phyloP scores from a whole-genome alignment of 345 rosid species.

The Ricinus communis region DNA sequence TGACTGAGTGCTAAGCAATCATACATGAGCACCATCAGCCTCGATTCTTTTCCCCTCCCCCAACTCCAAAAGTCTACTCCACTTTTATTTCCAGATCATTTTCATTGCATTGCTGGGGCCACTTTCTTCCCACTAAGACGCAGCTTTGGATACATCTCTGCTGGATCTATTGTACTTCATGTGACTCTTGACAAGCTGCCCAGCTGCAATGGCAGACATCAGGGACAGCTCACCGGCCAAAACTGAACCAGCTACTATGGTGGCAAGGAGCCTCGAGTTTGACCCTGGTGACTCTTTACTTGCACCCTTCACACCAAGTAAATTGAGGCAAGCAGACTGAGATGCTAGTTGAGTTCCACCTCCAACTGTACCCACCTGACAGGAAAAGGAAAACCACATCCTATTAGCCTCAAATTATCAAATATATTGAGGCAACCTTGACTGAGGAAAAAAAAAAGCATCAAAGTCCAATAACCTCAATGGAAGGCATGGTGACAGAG shows the following conservation, averaged over 20 bases:
- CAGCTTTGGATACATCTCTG: conserved; percentile 49
- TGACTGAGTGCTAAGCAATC: neutral
- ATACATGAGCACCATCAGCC: conserved; percentile 9
- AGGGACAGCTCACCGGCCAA: conserved; percentile 81
- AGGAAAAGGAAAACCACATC: neutral
- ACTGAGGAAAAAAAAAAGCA: neutral
- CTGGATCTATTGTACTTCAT: conserved; percentile 91
- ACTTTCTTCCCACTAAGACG: conserved; percentile 22
- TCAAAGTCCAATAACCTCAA: conserved; percentile 48
- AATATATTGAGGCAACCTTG: neutral
- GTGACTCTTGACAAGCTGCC: conserved; percentile 84
- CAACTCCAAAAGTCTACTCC: neutral
- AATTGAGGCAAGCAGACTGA: conserved; percentile 79
- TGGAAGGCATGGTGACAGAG: conserved; percentile 84
- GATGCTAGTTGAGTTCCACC: conserved; percentile 92
- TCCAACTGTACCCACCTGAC: conserved; percentile 83
- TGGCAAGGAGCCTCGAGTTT: conserved; percentile 67
- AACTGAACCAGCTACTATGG: conserved; percentile 77
- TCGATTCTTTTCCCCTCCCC: neutral
- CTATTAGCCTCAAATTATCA: neutral
- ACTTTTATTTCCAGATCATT: conserved; percentile 10
- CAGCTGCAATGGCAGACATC: conserved; percentile 89
- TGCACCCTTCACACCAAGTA: conserved; percentile 80
- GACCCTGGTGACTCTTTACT: conserved; percentile 65
- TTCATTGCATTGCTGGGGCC: conserved; percentile 6